phyloP scores from a whole-genome alignment of 345 rosid genomes.

The Citrus sp. region DNA sequence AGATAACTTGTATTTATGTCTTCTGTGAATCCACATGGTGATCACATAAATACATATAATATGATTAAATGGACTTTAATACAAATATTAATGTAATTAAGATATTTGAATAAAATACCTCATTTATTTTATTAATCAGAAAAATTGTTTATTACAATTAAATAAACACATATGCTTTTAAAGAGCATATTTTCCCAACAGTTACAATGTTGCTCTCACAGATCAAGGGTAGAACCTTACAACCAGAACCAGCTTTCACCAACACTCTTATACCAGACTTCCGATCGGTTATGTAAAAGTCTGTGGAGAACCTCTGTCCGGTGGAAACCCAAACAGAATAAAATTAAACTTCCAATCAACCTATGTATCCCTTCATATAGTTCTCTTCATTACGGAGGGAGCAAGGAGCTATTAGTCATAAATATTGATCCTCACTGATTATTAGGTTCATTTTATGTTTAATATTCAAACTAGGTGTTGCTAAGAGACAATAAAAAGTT shows the following conservation, averaged over 20 bases:
- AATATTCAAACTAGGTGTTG: not conserved
- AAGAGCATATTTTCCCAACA: too few relatives aligned
- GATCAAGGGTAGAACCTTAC: conserved; percentile 46
- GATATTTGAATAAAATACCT: too few relatives aligned
- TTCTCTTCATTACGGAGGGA: not conserved
- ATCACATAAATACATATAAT: too few relatives aligned
- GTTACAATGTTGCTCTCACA: conserved; percentile 49
- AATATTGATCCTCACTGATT: not conserved
- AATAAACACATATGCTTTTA: too few relatives aligned
- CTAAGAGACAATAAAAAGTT: not conserved
- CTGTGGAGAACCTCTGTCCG: conserved; percentile 53
- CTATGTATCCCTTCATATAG: not conserved
- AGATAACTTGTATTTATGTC: too few relatives aligned
- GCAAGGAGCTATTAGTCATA: not conserved
- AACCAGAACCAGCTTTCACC: conserved; percentile 47
- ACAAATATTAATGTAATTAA: too few relatives aligned
- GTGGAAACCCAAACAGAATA: conserved; percentile 15
- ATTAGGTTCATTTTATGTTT: not conserved
- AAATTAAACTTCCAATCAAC: conserved; percentile 8
- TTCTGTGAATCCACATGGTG: too few relatives aligned
- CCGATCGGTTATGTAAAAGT: conserved; percentile 48
- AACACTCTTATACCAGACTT: conserved; percentile 44
- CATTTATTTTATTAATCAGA: too few relatives aligned
- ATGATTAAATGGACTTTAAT: too few relatives aligned
- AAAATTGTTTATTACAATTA: too few relatives aligned